Evolutionary conservation across 2,329 filamentous ascomycete species (phyloP), one percentile per base, ranked within the genome.

Genomic region (Cyclaneusma minus): DNA sequence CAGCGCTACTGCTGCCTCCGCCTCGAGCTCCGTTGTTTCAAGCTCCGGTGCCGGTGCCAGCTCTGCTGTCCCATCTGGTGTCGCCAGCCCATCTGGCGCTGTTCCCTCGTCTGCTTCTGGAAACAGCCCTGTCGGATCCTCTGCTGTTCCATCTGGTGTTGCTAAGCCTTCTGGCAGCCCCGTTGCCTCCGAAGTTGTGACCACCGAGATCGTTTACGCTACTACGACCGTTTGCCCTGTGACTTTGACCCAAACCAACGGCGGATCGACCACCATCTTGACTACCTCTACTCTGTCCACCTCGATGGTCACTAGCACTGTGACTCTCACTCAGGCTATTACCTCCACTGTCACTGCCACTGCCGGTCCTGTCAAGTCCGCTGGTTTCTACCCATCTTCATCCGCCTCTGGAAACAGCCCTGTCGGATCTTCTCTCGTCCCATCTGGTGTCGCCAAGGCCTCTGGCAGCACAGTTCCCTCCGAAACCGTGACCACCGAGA

Each of bases 251-350:
- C n/a, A n/a, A n/a, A n/a, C n/a, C n/a, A n/a, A n/a, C n/a, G n/a
- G n/a, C n/a, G n/a, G n/a, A n/a, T n/a, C n/a, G n/a, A n/a, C n/a
- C n/a, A n/a, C n/a, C n/a, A n/a, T n/a, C n/a, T n/a, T 11, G 18
- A 25, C 14, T 19, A 24, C 23, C 13, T 9, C 24, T 11, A 24
- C 23, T 15, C 15, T 27, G 18, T 12, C 14, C 10, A 25, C 13
- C 19, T 32, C 35, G 28, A 26, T 35, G 18, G 20, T 22, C 12
- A 35, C 35, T 11, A 33, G 30, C 17, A 16, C 13, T 12, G 17
- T 14, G 12, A 5, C 10, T 15, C n/a, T 21, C 14, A 18, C 11
- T 23, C 19, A 8, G 11, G 10, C 16, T 16, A 8, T 11, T 18
- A 16, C 10, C 19, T n/a, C n/a, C n/a, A n/a, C n/a, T n/a, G n/a